Evolutionary conservation across 2,329 filamentous ascomycete genomes (phyloP), one percentile per base, ranked within the genome.

Genomic region (Thielaviopsis populi): DNA sequence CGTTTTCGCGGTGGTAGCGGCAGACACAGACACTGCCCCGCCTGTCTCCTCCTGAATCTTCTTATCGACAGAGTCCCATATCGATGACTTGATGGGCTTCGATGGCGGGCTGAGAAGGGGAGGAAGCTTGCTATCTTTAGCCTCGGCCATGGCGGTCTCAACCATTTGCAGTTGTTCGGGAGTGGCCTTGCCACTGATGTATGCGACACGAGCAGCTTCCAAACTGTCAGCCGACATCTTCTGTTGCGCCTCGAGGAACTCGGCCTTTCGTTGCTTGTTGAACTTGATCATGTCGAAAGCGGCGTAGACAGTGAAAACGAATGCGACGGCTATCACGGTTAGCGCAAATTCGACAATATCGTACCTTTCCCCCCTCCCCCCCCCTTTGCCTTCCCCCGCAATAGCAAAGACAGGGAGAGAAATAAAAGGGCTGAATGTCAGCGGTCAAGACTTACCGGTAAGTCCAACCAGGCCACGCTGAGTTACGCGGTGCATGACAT

Each of bases 261-360:
- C 82, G 70, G 73, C 74, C 70, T 80, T 81, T 69, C 81, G 80
- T 73, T 80, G 78, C 69, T 79, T 79, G 76, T 84, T 84, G 73
- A 81, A 80, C 63, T 77, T 75, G 66, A 83, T 75, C 82, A 84
- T 84, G 72, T 84, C 82, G 74, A 76, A 79, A 19, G 81, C 79
- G 42, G 82, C 82, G 75, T 83, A 84, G 67, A 78, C 73, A 63
- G 80, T 83, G 48, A 82, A 75, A 33, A 83, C 74, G 68, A 77
- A 76, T 66, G 80, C 80, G 66, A 84, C 75, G 60, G 75, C 81
- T 83, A 63, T 11, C 42, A n/a, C 13, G 22, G 50, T 58, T 46
- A 58, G 53, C 48, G 19, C 11, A 40, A 30, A 15, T 37, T 19
- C 10, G 2, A n/a, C 24, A 5, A 37, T 2, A 11, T 13, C 2